These are phyloP conservation scores for Solanum lycopersicoides DNA, from an alignment of 257 asterid genomes.

Conservation along the genomic window DNA sequence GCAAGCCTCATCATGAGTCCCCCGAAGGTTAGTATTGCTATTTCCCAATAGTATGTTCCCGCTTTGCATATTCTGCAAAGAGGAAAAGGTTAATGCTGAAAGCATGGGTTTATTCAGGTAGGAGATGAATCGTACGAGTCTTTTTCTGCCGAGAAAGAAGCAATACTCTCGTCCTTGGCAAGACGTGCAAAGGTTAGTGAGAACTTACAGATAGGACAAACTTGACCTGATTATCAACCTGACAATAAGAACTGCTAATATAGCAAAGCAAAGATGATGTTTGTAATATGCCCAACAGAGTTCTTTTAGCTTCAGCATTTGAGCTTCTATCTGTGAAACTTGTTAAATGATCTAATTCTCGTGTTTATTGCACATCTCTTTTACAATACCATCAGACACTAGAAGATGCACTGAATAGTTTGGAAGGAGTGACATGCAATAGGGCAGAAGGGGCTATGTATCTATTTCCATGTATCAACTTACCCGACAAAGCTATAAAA, in stretches of 20 bases:
- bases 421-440: conserved; percentile 93
- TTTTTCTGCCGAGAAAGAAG: conserved; percentile 69
- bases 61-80: not conserved
- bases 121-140: conserved; percentile 95
- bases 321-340: not conserved
- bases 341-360: not conserved
- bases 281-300: not conserved
- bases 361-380: not conserved
- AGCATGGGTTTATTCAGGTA: conserved; percentile 32
- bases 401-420: conserved; percentile 73
- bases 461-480: conserved; percentile 65
- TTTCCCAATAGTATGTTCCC: not conserved
- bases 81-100: not conserved
- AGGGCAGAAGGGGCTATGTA: conserved; percentile 99
- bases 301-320: not conserved
- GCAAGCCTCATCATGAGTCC: conserved; percentile 94
- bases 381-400: conserved; percentile 40
- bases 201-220: not conserved
- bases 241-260: not conserved
- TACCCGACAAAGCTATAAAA: conserved; percentile 76
- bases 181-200: conserved; percentile 85
- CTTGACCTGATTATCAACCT: not conserved
- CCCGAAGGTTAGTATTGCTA: conserved; percentile 49
- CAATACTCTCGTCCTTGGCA: conserved; percentile 68
- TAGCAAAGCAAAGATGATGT: not conserved